Conservation (phyloP, 768 basidiomycete species). For the Boletus rex-veris region DNA sequence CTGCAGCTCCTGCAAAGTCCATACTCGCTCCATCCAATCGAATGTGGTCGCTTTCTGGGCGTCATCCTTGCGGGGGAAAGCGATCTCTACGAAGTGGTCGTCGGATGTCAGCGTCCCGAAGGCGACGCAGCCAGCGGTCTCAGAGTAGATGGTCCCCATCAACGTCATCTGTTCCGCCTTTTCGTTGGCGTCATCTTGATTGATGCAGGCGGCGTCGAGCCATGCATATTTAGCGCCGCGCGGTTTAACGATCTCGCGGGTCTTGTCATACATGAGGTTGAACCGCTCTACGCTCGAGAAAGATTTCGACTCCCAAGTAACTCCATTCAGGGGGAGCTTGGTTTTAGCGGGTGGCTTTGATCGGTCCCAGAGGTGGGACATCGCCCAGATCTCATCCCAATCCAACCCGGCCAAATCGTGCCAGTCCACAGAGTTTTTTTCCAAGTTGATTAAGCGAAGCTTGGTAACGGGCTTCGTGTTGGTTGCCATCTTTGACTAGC, state of each 20-base stretch:
- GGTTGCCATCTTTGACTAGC: neutral
- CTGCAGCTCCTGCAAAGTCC: conserved; percentile 7
- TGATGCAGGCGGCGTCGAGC: conserved; percentile 2
- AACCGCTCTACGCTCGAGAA: conserved; percentile 2
- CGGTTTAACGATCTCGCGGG: neutral
- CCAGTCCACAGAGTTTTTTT: neutral
- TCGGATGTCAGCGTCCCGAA: neutral
- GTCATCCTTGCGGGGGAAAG: neutral
- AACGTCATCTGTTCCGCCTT: neutral
- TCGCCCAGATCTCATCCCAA: conserved; percentile 1
- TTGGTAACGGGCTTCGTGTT: neutral
- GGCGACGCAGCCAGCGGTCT: conserved; percentile 3
- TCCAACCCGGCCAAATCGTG: neutral
- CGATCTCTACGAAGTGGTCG: neutral
- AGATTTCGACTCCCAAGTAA: neutral
- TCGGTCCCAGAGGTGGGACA: conserved; percentile 1
- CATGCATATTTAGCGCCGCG: conserved; percentile 2
- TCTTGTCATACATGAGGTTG: neutral
- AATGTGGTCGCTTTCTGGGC: conserved; percentile 2
- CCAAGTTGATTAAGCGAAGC: neutral
- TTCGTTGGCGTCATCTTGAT: neutral
- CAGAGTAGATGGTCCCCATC: neutral
- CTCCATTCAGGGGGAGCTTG: neutral
- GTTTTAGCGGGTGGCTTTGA: neutral
- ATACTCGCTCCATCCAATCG: conserved; percentile 9